phyloP scores from a whole-genome alignment of 805 yeast genomes.

The Pichia scutulata region DNA sequence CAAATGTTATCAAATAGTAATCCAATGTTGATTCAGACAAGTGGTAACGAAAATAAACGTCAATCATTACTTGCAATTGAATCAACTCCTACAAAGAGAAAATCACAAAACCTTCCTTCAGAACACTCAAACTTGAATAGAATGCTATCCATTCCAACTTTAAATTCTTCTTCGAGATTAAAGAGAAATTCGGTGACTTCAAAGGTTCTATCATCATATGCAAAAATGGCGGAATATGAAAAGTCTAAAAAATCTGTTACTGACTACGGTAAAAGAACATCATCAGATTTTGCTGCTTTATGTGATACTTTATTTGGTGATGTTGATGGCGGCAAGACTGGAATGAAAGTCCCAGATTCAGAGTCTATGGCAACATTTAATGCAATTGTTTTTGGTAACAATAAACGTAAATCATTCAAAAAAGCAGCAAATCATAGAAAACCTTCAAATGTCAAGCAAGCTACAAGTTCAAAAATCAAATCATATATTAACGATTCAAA shows the following conservation, averaged over 20 bases:
- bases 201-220: conserved; percentile 63
- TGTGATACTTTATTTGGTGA: conserved; percentile 73
- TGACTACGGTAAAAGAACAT: conserved; percentile 66
- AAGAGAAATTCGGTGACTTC: conserved; percentile 69
- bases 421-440: background rate
- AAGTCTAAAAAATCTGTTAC: conserved; percentile 64
- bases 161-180: conserved; percentile 19
- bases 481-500: conserved; percentile 8
- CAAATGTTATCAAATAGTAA: background rate
- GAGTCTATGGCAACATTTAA: conserved; percentile 47
- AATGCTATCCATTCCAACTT: background rate
- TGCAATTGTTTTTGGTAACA: conserved; percentile 32
- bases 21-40: background rate
- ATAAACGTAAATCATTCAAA: conserved; percentile 11
- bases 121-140: conserved; percentile 17
- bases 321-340: conserved; percentile 33
- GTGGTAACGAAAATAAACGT: background rate
- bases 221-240: conserved; percentile 47
- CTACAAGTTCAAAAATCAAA: background rate
- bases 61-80: conserved; percentile 8
- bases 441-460: background rate
- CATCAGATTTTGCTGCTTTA: conserved; percentile 68
- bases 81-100: conserved; percentile 17
- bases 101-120: conserved; percentile 14
- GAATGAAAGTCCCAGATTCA: conserved; percentile 18